These are phyloP conservation scores for Starmerella davenportii DNA, from an alignment of 805 yeast genomes.

Conservation along the genomic window DNA sequence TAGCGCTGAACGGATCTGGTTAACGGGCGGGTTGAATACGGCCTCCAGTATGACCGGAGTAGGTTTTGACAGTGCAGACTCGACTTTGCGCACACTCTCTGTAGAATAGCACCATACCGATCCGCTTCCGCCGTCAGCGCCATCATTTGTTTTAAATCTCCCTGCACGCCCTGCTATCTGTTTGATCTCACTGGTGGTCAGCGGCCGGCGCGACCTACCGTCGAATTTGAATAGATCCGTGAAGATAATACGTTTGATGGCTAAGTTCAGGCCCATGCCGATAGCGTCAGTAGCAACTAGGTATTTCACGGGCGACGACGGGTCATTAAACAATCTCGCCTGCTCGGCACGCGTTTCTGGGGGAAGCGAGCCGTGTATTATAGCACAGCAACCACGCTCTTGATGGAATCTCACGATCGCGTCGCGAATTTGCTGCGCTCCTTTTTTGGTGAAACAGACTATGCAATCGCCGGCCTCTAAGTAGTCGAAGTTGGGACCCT, in stretches of 20 bases:
- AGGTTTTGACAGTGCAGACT: conserved; percentile 7
- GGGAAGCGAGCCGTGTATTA: conserved; percentile 88
- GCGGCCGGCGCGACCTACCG: conserved; percentile 31
- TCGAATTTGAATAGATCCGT: conserved; percentile 50
- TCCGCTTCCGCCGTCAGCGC: conserved; percentile 25
- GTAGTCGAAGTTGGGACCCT: conserved; percentile 10
- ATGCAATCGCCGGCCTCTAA: conserved; percentile 69
- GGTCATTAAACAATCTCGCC: conserved; percentile 53
- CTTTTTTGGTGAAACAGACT: conserved; percentile 64
- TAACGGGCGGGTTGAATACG: conserved; percentile 62
- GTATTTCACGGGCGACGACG: conserved; percentile 54
- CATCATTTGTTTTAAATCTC: conserved; percentile 40
- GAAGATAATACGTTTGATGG: conserved; percentile 65
- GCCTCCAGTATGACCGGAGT: conserved; percentile 34
- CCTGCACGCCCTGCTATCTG: conserved; percentile 98
- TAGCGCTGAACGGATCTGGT: conserved; percentile 49
- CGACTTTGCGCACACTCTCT: conserved; percentile 3
- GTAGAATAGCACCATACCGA: conserved; percentile 8
- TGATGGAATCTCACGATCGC: conserved; percentile 42
- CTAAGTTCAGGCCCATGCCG: conserved; percentile 90
- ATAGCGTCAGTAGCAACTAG: conserved; percentile 91
- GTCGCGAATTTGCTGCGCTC: conserved; percentile 50
- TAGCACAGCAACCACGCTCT: conserved; percentile 37
- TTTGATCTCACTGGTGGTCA: conserved; percentile 53
- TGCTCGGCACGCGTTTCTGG: conserved; percentile 84